These are phyloP conservation scores for Talaromyces sp. DNA, from an alignment of 2,329 filamentous ascomycete genomes.

Conservation along the genomic window DNA sequence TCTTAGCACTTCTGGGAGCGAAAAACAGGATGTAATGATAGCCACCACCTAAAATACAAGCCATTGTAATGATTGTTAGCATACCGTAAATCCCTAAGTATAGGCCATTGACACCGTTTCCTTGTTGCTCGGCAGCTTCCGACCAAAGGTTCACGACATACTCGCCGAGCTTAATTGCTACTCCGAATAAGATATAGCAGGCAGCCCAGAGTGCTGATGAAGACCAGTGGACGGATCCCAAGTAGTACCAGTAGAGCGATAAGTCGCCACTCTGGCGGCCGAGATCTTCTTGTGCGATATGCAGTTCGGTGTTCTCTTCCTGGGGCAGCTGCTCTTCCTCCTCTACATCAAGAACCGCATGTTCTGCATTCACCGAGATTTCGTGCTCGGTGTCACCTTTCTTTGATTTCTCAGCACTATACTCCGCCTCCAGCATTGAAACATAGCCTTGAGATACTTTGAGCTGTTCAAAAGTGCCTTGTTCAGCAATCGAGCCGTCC, in stretches of 20 bases:
- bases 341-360: neutral
- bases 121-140: neutral
- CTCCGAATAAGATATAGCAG: conserved; percentile 1
- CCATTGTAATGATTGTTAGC: conserved; percentile 12
- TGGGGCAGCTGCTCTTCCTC: neutral
- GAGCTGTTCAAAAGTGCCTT: conserved; percentile 39
- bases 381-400: neutral
- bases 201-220: conserved; percentile 8
- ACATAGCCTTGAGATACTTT: conserved; percentile 39
- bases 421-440: conserved; percentile 34
- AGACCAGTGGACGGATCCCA: conserved; percentile 36
- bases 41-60: neutral
- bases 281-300: conserved; percentile 23
- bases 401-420: conserved; percentile 7
- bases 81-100: conserved; percentile 40
- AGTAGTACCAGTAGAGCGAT: conserved; percentile 41
- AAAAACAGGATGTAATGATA: conserved; percentile 14
- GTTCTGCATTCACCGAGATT: neutral
- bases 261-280: conserved; percentile 38
- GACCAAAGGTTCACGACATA: conserved; percentile 13
- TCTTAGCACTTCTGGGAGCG: conserved; percentile 8
- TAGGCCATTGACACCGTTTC: conserved; percentile 9
- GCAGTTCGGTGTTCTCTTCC: conserved; percentile 1
- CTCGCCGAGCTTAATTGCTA: conserved; percentile 4
- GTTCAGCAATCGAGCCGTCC: conserved; percentile 38